Evolutionary conservation across 768 basidiomycete species (phyloP).

Genomic region (Trichaptum fuscoviolaceum): DNA sequence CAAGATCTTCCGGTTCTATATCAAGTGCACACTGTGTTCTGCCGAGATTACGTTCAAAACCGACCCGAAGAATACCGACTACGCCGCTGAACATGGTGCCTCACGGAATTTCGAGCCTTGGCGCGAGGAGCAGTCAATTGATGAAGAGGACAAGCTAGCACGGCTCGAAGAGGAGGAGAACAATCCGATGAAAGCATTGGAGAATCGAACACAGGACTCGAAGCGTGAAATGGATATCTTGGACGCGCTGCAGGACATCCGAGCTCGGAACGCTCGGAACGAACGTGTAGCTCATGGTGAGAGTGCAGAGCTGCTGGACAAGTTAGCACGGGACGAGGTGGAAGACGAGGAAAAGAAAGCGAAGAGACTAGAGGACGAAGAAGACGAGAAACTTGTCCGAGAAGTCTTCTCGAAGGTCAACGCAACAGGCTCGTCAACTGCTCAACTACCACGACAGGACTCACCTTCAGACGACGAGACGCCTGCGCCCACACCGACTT

Average conservation of each 20-base stretch:
- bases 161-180: conserved; percentile 90
- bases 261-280: conserved; percentile 81
- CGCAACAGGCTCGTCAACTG: conserved; percentile 29
- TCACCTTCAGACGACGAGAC: conserved; percentile 22
- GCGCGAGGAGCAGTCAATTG: conserved; percentile 73
- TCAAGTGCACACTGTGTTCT: conserved; percentile 92
- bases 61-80: conserved; percentile 96
- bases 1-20: conserved; percentile 92
- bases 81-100: conserved; percentile 91
- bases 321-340: conserved; percentile 60
- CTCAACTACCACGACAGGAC: conserved; percentile 17
- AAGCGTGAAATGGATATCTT: conserved; percentile 98
- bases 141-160: conserved; percentile 81
- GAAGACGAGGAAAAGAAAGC: conserved; percentile 75
- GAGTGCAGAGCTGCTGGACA: conserved; percentile 60
- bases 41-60: conserved; percentile 99
- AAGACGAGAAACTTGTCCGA: conserved; percentile 87
- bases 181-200: conserved; percentile 95
- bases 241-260: conserved; percentile 91
- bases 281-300: conserved; percentile 70
- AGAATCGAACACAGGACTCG: conserved; percentile 87
- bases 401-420: conserved; percentile 79
- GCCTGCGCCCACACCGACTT: conserved; percentile 18
- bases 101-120: conserved; percentile 98
- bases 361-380: conserved; percentile 70